Base-by-base conservation (phyloP, 202 grass and related monocot species). In the Carex sylvatica region DNA sequence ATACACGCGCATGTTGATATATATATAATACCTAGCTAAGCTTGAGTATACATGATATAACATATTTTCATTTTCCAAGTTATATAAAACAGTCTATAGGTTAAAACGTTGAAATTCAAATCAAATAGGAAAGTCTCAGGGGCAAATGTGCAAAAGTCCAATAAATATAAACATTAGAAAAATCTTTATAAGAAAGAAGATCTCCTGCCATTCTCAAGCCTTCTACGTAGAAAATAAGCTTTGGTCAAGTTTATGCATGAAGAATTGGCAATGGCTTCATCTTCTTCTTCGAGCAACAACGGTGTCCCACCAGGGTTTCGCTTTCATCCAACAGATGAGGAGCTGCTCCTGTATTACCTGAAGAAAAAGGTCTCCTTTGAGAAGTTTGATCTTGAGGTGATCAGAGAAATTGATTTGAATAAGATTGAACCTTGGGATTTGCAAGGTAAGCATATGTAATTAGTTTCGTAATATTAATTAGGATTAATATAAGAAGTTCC, bases 341-440 rank as follows among this genome's bases (percentile, higher is more conserved):
- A 97, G 85, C 90, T 97, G 28, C 88, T 99, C 38, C 84, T 99
- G 40, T 93, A 93, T 87, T 99, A 99, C 88, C 87, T 99, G 70
- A 93, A 95, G 89, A 99, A 99, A 86, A 99, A 99, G 86, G 2
- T 93, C 16, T 90, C 85, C 15, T 99, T 93, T 78, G 96, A 99
- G 83, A 99, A 93, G 84, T 95, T 99, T 65, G 96, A 99, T 73
- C 84, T 99, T 52, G 96, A 99, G 83, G 96, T 99, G 76, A 99
- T 99, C 64, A 64, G 74, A 56, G 96, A 99, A 87, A 90, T 99
- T 30, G 96, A 99, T 82, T 83, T 99, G 66, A 99, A 99, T 86
- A 99, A 93, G 88, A 92, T 95, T 60, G 96, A 99, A 83, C 96
- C 96, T 40, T 99, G 96, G 96, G 96, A 99, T 4, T 88, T 99